Base-by-base conservation (phyloP, 495 filamentous ascomycete genomes). In the Thermochaetoides thermophila region DNA sequence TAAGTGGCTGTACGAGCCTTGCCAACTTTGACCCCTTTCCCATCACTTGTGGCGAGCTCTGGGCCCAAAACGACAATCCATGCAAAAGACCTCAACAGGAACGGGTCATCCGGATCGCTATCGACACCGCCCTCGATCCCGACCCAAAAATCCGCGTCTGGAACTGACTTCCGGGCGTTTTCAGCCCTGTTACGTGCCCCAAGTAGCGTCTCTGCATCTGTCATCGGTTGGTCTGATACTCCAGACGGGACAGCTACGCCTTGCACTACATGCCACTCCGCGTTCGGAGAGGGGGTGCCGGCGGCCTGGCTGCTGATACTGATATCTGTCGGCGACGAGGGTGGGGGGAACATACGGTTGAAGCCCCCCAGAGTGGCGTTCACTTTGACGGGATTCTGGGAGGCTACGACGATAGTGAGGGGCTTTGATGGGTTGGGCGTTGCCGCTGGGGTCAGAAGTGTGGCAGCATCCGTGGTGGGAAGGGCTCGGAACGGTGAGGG, bases 61-160 rank as follows among this genome's bases (percentile, higher is more conserved):
- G 21, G 26, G 16, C 32, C 41, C 9, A 39, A 29, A 4, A 55
- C 39, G 9, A 40, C 43, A 15, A 50, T 34, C 49, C 51, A 52
- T 11, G 51, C 49, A 35, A 55, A 55, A 1, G 51, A 43, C 37
- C 45, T 29, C 25, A 55, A 4, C 29, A 31, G 2, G 17, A 8
- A 3, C 29, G 4, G 31, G 9, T 33, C 21, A 6, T 26, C 37
- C 13, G 19, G 28, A 19, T 40, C 31, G n/a, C 35, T 21, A 19
- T 42, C 17, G 7, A 55, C 32, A 13, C 51, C 49, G 15, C 51
- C 51, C 30, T 55, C 49, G 25, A 50, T 40, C 10, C 51, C 51
- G 16, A 55, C 32, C 38, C 40, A 52, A 31, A 23, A 52, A 24
- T 54, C 48, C 5, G 40, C 48, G 8, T 44, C 17, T 1, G 46